These are phyloP conservation scores for Pseudozyma pruni DNA, from an alignment of 1,284 basidiomycete genomes.

Conservation along the genomic window DNA sequence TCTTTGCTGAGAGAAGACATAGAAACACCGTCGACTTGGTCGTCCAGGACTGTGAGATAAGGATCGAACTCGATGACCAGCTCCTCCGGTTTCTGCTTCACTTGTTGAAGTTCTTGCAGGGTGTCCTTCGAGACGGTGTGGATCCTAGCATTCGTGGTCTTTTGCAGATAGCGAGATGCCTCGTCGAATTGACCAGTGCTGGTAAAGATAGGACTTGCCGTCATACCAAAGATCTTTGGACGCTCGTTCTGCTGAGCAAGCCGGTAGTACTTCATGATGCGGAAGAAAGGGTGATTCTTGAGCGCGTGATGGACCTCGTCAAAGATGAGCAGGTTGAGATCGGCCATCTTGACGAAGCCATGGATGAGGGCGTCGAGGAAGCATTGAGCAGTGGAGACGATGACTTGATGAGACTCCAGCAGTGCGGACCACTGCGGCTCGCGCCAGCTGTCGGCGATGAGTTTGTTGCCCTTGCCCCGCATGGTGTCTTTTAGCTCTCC, in stretches of 20 bases:
- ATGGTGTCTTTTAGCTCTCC: slow-evolving; percentile 40
- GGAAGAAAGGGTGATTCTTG: slow-evolving; percentile 43
- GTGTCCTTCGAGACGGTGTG: slow-evolving; percentile 35
- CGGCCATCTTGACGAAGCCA: slow-evolving; percentile 48
- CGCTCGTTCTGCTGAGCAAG: slow-evolving; percentile 11
- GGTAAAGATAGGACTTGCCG: slow-evolving; percentile 52
- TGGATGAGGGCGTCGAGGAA: slow-evolving; percentile 54
- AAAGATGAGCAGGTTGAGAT: slow-evolving; percentile 52
- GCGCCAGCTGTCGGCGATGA: slow-evolving; percentile 30
- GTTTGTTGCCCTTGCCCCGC: slow-evolving; percentile 9
- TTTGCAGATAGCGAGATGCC: slow-evolving; percentile 35
- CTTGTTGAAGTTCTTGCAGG: slow-evolving; percentile 24
- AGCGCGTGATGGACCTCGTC: slow-evolving; percentile 58
- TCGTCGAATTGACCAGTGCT: slow-evolving; percentile 15
- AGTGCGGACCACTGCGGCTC: slow-evolving; percentile 35
- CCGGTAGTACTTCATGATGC: slow-evolving; percentile 57
- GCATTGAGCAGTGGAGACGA: slow-evolving; percentile 54
- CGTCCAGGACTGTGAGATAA: slow-evolving; percentile 14
- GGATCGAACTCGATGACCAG: slow-evolving; percentile 53
- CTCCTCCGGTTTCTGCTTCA: slow-evolving; percentile 45
- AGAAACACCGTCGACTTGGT: neutral
- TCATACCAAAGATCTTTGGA: slow-evolving; percentile 61
- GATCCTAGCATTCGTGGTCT: slow-evolving; percentile 46
- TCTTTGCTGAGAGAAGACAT: slow-evolving; percentile 16
- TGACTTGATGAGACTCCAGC: slow-evolving; percentile 41